Evolutionary conservation across 805 yeast species (phyloP), one percentile per base, ranked within the genome.

Genomic region (Starmerella stigmatis): DNA sequence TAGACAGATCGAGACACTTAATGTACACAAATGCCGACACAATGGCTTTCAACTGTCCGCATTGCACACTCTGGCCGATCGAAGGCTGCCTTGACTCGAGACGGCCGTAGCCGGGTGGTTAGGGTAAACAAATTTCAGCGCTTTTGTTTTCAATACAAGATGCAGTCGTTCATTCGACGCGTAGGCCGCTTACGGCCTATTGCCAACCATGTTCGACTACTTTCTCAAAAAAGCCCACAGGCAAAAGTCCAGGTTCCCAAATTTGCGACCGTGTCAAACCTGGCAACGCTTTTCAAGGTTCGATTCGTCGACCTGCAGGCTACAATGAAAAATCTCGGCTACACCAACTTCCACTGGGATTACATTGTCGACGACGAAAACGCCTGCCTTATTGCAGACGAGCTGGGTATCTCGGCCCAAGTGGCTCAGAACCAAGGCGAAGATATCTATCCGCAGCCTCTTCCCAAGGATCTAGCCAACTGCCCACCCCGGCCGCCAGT

Each of bases 361-460:
- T 82, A 77, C 62, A 83, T 92, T 53, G 64, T 92, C 23, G 95
- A 92, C 52, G 76, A 72, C 47, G 97, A 88, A 57, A 85, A 85
- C 28, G 92, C 95, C 0, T 73, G 80, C 17, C 66, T 92, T 46
- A 79, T 92, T 53, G 89, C 96, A 0, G 94, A 84, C 59, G 97
- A 92, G 57, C 83, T 76, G 55, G 92, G 92, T 9, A 83, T 75
- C 56, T 81, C 78, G 26, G 79, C 60, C 25, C 54, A 51, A 40
- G 64, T 70, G 42, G 76, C 73, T 47, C 81, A 77, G 40, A 71
- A 70, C n/a, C 66, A 70, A 5, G 79, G 82, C 2, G 71, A 71
- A 12, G 79, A 76, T 49, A 63, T 80, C 43, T 75, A 79, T 50
- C 76, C 85, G 15, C 54, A 49, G 38, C 54, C 59, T 13, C 59